These are phyloP conservation scores for Cladosporium sp. DNA, from an alignment of 2,329 filamentous ascomycete species.

Conservation along the genomic window DNA sequence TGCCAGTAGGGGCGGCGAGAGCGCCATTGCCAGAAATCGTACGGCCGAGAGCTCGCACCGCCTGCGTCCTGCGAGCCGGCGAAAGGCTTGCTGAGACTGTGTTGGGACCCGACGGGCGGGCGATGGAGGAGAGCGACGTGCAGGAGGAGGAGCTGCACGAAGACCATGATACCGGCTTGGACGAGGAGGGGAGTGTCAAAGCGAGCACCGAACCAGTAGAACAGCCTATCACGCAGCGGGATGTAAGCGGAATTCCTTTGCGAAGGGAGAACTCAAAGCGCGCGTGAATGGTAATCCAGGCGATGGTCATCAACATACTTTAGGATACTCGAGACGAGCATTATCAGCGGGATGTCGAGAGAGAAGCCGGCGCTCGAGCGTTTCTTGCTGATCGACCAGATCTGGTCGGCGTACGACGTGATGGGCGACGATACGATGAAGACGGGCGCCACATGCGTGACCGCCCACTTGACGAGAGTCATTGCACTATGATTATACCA, in stretches of 20 bases:
- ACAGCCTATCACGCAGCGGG: conserved; percentile 43
- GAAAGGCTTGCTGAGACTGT: conserved; percentile 53
- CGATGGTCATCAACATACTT: conserved; percentile 41
- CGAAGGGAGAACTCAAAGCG: no score
- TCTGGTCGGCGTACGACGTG: conserved; percentile 63
- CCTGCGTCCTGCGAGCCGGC: conserved; percentile 44
- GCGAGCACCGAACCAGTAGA: conserved; percentile 61
- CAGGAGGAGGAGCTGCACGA: conserved; percentile 53
- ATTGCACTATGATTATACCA: conserved; percentile 21
- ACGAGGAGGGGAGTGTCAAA: conserved; percentile 55
- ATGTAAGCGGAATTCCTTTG: not conserved
- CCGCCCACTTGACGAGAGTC: conserved; percentile 29
- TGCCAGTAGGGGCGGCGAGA: conserved; percentile 74
- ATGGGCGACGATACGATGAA: conserved; percentile 57
- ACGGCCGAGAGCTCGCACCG: conserved; percentile 54
- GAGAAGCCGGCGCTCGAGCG: conserved; percentile 60
- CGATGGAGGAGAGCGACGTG: conserved; percentile 58
- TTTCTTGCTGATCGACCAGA: conserved; percentile 57
- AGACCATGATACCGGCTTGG: conserved; percentile 57
- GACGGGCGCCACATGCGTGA: conserved; percentile 33
- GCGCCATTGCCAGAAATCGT: conserved; percentile 79
- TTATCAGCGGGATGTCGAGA: conserved; percentile 62
- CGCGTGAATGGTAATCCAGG: no score
- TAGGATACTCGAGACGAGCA: conserved; percentile 60
- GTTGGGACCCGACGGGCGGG: conserved; percentile 35